Percentiles rank a stretch among this genome's conserved stretches.
Evolutionary conservation across 352 stramenopile species (phyloP).

Genomic region (Hyaloperonospora arabidopsidis): DNA sequence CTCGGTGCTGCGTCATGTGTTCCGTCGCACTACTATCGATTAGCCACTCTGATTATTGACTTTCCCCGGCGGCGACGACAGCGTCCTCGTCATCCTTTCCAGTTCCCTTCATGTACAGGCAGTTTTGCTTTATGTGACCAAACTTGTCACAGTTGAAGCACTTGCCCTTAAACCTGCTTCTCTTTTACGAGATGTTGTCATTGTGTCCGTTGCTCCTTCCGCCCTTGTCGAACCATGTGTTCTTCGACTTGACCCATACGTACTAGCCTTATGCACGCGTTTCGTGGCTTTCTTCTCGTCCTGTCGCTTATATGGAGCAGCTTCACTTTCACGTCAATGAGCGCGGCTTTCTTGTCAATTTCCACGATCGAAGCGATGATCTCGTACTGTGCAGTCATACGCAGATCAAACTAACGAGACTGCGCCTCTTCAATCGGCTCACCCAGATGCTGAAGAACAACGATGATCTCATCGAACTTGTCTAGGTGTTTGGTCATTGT

Average conservation of each 20-base stretch:
- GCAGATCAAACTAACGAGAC: not conserved
- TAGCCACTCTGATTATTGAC: not conserved
- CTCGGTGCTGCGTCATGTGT: not conserved
- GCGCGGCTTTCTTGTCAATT: not conserved
- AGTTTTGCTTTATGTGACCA: slow-evolving; percentile 1
- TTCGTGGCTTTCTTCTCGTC: slow-evolving; percentile 6
- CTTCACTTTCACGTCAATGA: slow-evolving; percentile 17
- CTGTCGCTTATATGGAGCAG: slow-evolving; percentile 17
- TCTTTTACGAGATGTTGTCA: not conserved
- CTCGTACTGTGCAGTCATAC: not conserved
- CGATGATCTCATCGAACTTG: not conserved
- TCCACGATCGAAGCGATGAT: not conserved
- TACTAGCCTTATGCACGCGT: not conserved
- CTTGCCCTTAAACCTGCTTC: slow-evolving; percentile 8
- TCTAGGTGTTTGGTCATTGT: not conserved
- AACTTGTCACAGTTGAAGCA: slow-evolving; percentile 12
- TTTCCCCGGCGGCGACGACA: not conserved
- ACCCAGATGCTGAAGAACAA: not conserved
- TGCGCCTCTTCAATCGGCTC: not conserved
- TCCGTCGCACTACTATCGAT: not conserved
- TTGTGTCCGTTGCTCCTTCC: not conserved
- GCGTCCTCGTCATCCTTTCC: not conserved
- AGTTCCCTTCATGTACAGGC: not conserved
- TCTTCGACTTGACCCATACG: not conserved
- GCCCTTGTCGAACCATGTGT: no score